Percentiles rank a stretch among this genome's conserved stretches.
Conservation (phyloP, 1,284 basidiomycete species). For the Ceratobasidium sp. region DNA sequence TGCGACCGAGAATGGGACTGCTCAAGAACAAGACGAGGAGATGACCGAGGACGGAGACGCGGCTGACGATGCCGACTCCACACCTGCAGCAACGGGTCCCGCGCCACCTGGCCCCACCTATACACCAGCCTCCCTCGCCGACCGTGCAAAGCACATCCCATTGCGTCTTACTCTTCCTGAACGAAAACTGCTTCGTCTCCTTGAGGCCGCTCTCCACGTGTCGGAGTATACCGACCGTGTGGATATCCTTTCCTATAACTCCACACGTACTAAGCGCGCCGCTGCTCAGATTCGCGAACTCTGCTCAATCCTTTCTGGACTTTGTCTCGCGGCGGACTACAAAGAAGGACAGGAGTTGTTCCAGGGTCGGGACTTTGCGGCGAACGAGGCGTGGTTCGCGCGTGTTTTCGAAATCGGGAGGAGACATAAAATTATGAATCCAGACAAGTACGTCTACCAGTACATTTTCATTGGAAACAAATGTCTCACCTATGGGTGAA, state of each 20-base stretch:
- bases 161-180: conserved; percentile 77
- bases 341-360: conserved; percentile 87
- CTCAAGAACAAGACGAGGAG: conserved; percentile 57
- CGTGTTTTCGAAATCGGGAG: conserved; percentile 56
- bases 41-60: conserved; percentile 59
- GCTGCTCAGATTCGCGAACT: conserved; percentile 85
- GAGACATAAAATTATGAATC: conserved; percentile 79
- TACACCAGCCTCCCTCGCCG: conserved; percentile 70
- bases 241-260: conserved; percentile 70
- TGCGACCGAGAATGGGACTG: conserved; percentile 42
- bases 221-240: conserved; percentile 77
- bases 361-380: conserved; percentile 78
- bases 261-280: conserved; percentile 83
- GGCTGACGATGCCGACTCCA: conserved; percentile 64
- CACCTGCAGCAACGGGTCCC: conserved; percentile 52
- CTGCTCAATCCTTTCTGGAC: conserved; percentile 84
- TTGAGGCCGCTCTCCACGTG: conserved; percentile 78
- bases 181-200: conserved; percentile 81
- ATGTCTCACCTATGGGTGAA: conserved; percentile 73
- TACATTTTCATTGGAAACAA: not conserved
- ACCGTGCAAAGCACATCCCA: conserved; percentile 81
- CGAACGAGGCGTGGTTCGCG: conserved; percentile 82
- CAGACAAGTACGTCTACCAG: conserved; percentile 9
- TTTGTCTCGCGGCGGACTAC: conserved; percentile 83
- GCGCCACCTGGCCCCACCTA: conserved; percentile 49